These are phyloP conservation scores for Ceratocystis harringtonii DNA, from an alignment of 2,329 filamentous ascomycete genomes.

Conservation along the genomic window DNA sequence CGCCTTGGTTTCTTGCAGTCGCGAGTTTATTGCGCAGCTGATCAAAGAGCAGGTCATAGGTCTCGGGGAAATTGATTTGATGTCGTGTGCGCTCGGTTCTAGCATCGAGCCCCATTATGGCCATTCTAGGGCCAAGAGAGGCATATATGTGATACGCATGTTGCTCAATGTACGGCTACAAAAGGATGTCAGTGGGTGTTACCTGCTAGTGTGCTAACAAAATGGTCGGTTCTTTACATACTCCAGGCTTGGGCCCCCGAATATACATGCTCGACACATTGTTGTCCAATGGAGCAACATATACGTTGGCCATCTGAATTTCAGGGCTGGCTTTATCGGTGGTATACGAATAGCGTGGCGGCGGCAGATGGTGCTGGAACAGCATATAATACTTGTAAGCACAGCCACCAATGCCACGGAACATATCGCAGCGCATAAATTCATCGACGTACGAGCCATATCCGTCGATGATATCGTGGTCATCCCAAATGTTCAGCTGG, in stretches of 20 bases:
- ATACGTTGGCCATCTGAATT: constrained; percentile 57
- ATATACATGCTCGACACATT: constrained; percentile 56
- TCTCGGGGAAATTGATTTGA: constrained; percentile 88
- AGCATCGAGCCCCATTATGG: constrained; percentile 80
- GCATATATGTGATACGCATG: constrained; percentile 77
- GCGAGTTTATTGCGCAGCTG: constrained; percentile 59
- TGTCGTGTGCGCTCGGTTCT: constrained; percentile 87
- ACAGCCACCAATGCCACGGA: constrained; percentile 77
- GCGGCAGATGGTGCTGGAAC: constrained; percentile 87
- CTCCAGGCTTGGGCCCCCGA: constrained; percentile 56
- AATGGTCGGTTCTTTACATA: constrained; percentile 29
- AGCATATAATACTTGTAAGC: constrained; percentile 98
- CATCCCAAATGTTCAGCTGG: constrained; percentile 96
- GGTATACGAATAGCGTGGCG: constrained; percentile 73
- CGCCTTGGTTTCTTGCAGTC: constrained; percentile 48
- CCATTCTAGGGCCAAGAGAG: constrained; percentile 65
- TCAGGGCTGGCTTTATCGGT: constrained; percentile 36
- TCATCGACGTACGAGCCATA: constrained; percentile 88
- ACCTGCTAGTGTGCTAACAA: constrained; percentile 23
- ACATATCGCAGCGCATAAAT: constrained; percentile 87
- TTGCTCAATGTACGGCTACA: constrained; percentile 74
- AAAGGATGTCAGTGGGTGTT: background rate
- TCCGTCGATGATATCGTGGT: constrained; percentile 86
- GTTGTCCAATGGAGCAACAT: constrained; percentile 45
- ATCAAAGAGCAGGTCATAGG: constrained; percentile 70